A percentile compares a stretch with the other conserved stretches of the same genome.
These are phyloP conservation scores for Claviceps purpurea DNA, from an alignment of 2,329 filamentous ascomycete genomes.

Conservation along the genomic window DNA sequence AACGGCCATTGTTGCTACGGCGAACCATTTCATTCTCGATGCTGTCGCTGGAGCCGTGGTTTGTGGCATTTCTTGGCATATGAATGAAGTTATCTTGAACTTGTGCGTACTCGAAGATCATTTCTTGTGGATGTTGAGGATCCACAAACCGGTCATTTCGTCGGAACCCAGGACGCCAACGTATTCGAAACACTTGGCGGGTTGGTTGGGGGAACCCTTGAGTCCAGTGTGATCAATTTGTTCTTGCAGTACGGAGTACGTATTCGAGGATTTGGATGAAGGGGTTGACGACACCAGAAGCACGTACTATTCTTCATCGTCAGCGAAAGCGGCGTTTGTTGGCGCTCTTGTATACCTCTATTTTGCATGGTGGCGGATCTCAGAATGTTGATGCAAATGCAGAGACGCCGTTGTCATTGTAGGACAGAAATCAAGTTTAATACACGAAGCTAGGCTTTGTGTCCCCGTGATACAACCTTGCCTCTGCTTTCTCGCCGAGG, in stretches of 20 bases:
- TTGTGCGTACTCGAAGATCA: constrained; percentile 54
- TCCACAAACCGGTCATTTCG: constrained; percentile 47
- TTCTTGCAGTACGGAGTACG: not conserved
- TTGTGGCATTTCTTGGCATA: constrained; percentile 49
- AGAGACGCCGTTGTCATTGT: not conserved
- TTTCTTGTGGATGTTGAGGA: constrained; percentile 47
- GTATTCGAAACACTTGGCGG: constrained; percentile 19
- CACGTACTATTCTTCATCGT: not conserved
- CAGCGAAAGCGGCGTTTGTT: not conserved
- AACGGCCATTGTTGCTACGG: constrained; percentile 55
- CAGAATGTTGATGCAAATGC: not conserved
- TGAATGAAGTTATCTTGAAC: constrained; percentile 44
- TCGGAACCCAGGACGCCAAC: constrained; percentile 23
- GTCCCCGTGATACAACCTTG: no score
- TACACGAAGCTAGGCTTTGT: not conserved
- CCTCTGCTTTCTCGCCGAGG: no score
- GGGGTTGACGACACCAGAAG: not conserved
- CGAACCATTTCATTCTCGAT: constrained; percentile 62
- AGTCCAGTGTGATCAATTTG: not conserved
- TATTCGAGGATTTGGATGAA: not conserved
- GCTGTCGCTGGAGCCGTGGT: constrained; percentile 55
- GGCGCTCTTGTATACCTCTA: not conserved
- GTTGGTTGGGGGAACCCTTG: not conserved
- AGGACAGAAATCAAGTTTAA: not conserved
- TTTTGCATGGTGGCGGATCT: not conserved